These are phyloP conservation scores for Collybiopsis confluens DNA, from an alignment of 768 basidiomycete species.

Conservation along the genomic window DNA sequence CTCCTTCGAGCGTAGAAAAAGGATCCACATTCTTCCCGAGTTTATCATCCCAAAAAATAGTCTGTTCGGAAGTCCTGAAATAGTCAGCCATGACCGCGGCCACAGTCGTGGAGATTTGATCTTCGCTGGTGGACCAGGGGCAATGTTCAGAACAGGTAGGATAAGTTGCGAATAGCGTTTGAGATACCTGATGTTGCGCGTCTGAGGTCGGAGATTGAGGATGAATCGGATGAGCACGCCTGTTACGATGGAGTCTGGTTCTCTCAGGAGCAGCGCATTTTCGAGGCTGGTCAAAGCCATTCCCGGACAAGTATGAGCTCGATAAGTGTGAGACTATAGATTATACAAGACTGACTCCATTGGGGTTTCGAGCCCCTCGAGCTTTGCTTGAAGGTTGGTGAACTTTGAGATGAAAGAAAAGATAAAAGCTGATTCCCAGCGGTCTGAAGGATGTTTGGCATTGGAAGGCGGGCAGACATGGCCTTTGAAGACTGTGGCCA, in stretches of 20 bases:
- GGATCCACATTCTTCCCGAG: slow-evolving; percentile 68
- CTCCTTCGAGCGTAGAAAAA: slow-evolving; percentile 58
- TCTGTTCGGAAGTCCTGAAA: slow-evolving; percentile 69
- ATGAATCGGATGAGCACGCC: slow-evolving; percentile 74
- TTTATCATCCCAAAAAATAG: slow-evolving; percentile 78
- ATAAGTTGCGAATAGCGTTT: too few species aligned
- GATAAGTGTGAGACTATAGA: slow-evolving; percentile 6
- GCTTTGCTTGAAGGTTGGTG: slow-evolving; percentile 67
- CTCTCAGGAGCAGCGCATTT: slow-evolving; percentile 68
- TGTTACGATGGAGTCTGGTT: slow-evolving; percentile 69
- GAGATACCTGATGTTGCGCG: slow-evolving; percentile 89
- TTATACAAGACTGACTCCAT: slow-evolving; percentile 67
- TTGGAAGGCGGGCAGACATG: slow-evolving; percentile 56
- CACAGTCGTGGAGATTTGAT: slow-evolving; percentile 78
- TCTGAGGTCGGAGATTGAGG: slow-evolving; percentile 77
- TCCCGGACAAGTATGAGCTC: slow-evolving; percentile 29
- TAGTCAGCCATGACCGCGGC: slow-evolving; percentile 65
- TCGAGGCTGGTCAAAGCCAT: slow-evolving; percentile 55
- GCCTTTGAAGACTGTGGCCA: slow-evolving; percentile 32
- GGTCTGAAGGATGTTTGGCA: slow-evolving; percentile 72
- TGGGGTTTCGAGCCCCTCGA: slow-evolving; percentile 74
- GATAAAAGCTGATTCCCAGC: slow-evolving; percentile 85
- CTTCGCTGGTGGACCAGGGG: slow-evolving; percentile 48
- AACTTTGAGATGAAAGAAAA: slow-evolving; percentile 85
- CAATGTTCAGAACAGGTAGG: slow-evolving; percentile 21